Percentiles rank a stretch among this genome's conserved stretches.
Evolutionary conservation across 345 rosid genomes (phyloP).

Genomic region (Dimocarpus longan): DNA sequence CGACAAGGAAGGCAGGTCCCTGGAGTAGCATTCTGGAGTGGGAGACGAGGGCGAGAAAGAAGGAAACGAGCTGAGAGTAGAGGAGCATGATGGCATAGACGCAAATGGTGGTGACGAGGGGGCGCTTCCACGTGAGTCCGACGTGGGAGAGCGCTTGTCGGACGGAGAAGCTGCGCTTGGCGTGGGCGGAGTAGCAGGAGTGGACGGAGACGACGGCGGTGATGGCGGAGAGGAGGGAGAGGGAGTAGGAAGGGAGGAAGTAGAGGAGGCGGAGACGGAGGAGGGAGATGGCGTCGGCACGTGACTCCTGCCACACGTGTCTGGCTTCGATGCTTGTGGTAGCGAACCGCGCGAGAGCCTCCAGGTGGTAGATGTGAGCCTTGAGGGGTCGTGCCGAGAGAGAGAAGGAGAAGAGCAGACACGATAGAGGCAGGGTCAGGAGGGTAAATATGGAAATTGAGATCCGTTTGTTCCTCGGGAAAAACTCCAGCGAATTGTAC

Average conservation of each 20-base stretch:
- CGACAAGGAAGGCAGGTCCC: constrained; percentile 35
- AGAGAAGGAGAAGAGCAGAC: constrained; percentile 57
- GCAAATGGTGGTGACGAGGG: constrained; percentile 51
- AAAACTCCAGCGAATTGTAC: constrained; percentile 43
- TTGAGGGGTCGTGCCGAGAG: constrained; percentile 50
- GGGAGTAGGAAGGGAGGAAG: constrained; percentile 50
- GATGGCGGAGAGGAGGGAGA: constrained; percentile 54
- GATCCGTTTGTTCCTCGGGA: constrained; percentile 49
- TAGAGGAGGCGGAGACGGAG: constrained; percentile 51
- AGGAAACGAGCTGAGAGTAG: constrained; percentile 37
- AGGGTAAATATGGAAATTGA: constrained; percentile 45
- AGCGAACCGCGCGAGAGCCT: constrained; percentile 48
- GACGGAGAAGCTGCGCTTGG: constrained; percentile 32
- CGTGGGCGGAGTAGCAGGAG: constrained; percentile 18
- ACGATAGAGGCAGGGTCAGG: constrained; percentile 59
- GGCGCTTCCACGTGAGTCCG: constrained; percentile 42
- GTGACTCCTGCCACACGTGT: constrained; percentile 67
- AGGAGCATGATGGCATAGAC: constrained; percentile 45
- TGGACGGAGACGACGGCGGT: constrained; percentile 39
- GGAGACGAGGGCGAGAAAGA: constrained; percentile 30
- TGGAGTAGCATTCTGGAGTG: constrained; percentile 32
- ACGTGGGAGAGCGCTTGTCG: constrained; percentile 29
- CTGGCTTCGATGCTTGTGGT: constrained; percentile 63
- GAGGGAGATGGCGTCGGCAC: constrained; percentile 54
- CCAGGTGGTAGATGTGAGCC: constrained; percentile 56